Evolutionary conservation across 495 filamentous ascomycete species (phyloP).

Genomic region (Beverwykella pulmonaria): DNA sequence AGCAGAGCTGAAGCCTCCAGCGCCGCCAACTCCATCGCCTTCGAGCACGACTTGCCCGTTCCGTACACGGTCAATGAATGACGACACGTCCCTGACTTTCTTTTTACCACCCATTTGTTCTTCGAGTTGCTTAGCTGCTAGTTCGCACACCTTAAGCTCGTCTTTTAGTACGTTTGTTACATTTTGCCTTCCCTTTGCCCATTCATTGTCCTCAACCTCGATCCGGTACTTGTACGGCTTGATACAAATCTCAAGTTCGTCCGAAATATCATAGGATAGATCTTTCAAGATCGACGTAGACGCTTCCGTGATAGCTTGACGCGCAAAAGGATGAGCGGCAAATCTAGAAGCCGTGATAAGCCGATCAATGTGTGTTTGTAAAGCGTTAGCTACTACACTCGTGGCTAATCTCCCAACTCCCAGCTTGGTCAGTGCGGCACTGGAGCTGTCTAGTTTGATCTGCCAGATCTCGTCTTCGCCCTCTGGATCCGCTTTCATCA

Average conservation of each 20-base stretch:
- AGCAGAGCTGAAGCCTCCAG: conserved; percentile 86
- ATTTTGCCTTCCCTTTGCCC: conserved; percentile 80
- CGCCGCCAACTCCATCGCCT: conserved; percentile 78
- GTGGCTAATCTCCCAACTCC: conserved; percentile 93
- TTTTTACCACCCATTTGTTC: conserved; percentile 71
- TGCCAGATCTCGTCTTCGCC: conserved; percentile 86
- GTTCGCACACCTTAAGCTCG: conserved; percentile 81
- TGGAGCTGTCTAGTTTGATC: conserved; percentile 89
- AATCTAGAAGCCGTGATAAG: conserved; percentile 81
- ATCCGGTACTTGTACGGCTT: conserved; percentile 99
- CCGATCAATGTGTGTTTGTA: conserved; percentile 82
- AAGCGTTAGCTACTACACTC: conserved; percentile 79
- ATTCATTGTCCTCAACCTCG: conserved; percentile 88
- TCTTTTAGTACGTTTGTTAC: conserved; percentile 74
- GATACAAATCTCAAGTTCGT: conserved; percentile 99
- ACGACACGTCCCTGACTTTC: conserved; percentile 86
- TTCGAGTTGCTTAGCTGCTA: conserved; percentile 75
- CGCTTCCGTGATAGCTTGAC: conserved; percentile 87
- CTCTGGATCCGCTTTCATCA: conserved; percentile 81
- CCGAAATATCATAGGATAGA: conserved; percentile 91
- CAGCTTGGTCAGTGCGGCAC: conserved; percentile 85
- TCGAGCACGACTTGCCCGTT: conserved; percentile 83
- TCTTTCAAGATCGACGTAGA: conserved; percentile 87
- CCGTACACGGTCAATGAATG: conserved; percentile 84
- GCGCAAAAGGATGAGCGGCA: conserved; percentile 83